Evolutionary conservation across 305 asterid genomes (phyloP), one percentile per base, ranked within the genome.

Genomic region (Rubia peregrina): DNA sequence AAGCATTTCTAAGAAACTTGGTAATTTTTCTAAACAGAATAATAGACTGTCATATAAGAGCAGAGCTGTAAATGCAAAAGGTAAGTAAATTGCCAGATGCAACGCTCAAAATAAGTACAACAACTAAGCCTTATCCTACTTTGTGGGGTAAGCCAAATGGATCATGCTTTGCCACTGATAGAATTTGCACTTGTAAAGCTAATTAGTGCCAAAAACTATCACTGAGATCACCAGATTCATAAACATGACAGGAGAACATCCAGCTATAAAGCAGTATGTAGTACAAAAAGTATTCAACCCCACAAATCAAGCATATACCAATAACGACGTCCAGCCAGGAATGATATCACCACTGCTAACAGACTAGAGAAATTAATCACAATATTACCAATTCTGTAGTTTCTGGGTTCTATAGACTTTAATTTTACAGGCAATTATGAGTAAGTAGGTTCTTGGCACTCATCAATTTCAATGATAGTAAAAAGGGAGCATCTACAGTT

Each of bases 361-460:
- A 65, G 14, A 56, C 60, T 53, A 42, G 2, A 56, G 5, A 12
- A 73, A 33, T 14, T 13, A 55, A 6, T 22, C 68, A 65, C 43
- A 55, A 69, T 17, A 24, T 7, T 53, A 19, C 21, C 24, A 53
- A 24, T 40, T 53, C n/a, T 38, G 7, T 22, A 6, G 21, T n/a
- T 30, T 41, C 56, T 12, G 9, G n/a, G 48, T 53, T 62, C 61
- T 6, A 13, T 10, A 51, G 26, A 64, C 55, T 24, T 64, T 14
- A 38, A 3, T 9, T 22, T 33, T 9, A 49, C 51, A 10, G 22
- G 33, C 48, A 41, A 64, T 60, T 14, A 13, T 6, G 19, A 13
- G 21, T 24, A 61, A 60, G 30, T 10, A 71, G 41, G 40, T 49
- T 51, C 65, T 64, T 51, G 75, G 21, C 57, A 48, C 70, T 63